phyloP scores from a whole-genome alignment of 2,329 filamentous ascomycete genomes.

The Uncinocarpus reesii region DNA sequence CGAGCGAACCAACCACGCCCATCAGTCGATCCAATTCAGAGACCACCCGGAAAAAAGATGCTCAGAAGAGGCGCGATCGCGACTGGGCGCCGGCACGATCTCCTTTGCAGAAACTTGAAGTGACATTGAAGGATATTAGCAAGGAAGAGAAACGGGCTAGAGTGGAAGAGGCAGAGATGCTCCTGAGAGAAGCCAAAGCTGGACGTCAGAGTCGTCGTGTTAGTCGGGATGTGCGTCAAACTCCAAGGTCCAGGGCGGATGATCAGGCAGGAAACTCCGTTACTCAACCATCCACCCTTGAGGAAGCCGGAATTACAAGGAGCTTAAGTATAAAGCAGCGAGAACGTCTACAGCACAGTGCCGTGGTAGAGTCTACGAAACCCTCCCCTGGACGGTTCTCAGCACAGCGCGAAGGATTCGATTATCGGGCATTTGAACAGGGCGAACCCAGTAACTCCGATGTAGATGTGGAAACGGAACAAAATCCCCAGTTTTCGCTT shows the following conservation, averaged over 20 bases:
- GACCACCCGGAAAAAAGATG: conserved; percentile 18
- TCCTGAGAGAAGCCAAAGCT: conserved; percentile 47
- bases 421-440: conserved; percentile 10
- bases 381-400: conserved; percentile 15
- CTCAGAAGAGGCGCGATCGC: conserved; percentile 19
- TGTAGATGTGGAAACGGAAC: neutral
- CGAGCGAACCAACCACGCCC: conserved; percentile 6
- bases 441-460: neutral
- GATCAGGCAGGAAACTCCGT: neutral
- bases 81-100: conserved; percentile 70
- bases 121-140: conserved; percentile 80
- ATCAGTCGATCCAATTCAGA: conserved; percentile 6
- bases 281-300: conserved; percentile 8
- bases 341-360: conserved; percentile 15
- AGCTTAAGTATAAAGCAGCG: conserved; percentile 14
- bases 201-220: conserved; percentile 11
- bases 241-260: neutral
- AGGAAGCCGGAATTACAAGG: conserved; percentile 16
- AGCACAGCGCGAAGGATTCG: conserved; percentile 14
- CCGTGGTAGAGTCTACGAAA: conserved; percentile 17
- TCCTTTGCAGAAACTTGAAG: conserved; percentile 85
- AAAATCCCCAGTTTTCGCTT: conserved; percentile 1
- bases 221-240: conserved; percentile 12
- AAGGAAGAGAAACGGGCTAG: conserved; percentile 90
- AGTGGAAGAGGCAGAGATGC: conserved; percentile 69